Percentiles rank a stretch among this genome's conserved stretches.
Conservation (phyloP, 192 early-diverging fungal genomes). For the Umbelopsis isabellina region DNA sequence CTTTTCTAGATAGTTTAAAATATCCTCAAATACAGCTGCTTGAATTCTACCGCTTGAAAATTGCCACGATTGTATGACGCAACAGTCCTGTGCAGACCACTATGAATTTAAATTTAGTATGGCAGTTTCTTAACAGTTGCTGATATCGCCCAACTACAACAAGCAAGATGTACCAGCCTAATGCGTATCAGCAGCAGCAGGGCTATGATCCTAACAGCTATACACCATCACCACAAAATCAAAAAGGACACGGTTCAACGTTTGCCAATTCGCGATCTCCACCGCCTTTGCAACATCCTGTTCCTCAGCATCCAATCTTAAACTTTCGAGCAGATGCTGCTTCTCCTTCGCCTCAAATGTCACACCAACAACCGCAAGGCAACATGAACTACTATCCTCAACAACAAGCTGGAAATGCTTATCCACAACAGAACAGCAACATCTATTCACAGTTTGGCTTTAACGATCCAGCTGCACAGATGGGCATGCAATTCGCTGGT, state of each 20-base stretch:
- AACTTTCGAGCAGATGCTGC: constrained; percentile 43
- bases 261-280: constrained; percentile 42
- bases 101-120: not conserved
- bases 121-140: no score
- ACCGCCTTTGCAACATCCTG: constrained; percentile 63
- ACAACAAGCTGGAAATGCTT: constrained; percentile 31
- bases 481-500: constrained; percentile 94
- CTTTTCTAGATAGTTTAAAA: no score
- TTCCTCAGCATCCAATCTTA: constrained; percentile 62
- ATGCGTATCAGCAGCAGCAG: constrained; percentile 4
- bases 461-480: constrained; percentile 79
- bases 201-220: constrained; percentile 16
- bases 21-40: not conserved
- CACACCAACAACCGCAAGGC: constrained; percentile 26
- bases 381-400: constrained; percentile 40
- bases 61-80: constrained; percentile 16
- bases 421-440: constrained; percentile 29
- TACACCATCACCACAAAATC: not conserved
- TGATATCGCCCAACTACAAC: not conserved
- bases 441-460: constrained; percentile 54
- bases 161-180: not conserved
- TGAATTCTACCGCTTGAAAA: constrained; percentile 19
- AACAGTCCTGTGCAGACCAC: not conserved
- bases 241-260: constrained; percentile 1
- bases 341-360: constrained; percentile 49